A percentile compares a stretch with the other conserved stretches of the same genome.
phyloP scores from a whole-genome alignment of 148 eudicot species.

The Vaccinium myrtillus region DNA sequence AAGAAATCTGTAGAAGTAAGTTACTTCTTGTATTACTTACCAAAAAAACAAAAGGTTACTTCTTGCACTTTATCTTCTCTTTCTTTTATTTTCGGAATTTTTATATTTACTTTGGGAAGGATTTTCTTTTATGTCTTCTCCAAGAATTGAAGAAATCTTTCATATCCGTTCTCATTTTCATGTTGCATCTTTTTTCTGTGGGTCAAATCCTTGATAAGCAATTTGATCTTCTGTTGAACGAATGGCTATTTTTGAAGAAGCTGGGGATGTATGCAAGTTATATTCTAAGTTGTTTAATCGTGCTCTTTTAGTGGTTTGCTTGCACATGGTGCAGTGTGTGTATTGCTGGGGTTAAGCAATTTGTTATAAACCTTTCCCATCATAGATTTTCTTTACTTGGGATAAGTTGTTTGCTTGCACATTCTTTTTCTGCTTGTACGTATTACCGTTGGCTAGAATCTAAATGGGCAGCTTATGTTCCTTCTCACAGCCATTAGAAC shows the following conservation, averaged over 20 bases:
- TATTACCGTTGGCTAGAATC: neutral
- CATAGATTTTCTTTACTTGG: neutral
- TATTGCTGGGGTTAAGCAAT: neutral
- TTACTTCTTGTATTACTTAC: too few species aligned
- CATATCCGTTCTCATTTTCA: neutral
- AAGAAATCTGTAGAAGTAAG: neutral
- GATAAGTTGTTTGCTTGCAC: neutral
- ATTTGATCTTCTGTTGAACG: neutral
- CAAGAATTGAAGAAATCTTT: neutral
- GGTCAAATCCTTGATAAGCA: neutral
- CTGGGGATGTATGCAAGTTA: neutral
- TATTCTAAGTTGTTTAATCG: neutral
- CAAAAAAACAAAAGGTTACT: neutral
- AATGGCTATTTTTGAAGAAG: neutral
- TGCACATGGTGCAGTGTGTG: neutral
- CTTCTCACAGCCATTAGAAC: neutral
- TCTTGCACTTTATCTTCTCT: neutral
- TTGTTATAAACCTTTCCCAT: neutral
- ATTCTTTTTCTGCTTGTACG: neutral
- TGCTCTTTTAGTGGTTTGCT: neutral
- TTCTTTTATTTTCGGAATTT: neutral
- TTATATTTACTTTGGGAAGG: neutral
- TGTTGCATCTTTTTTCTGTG: slow-evolving; percentile 14
- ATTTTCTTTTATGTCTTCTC: neutral
- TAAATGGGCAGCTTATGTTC: neutral